Conservation (phyloP, 169 alveolate genomes). For the Cryptosporidium canis region DNA sequence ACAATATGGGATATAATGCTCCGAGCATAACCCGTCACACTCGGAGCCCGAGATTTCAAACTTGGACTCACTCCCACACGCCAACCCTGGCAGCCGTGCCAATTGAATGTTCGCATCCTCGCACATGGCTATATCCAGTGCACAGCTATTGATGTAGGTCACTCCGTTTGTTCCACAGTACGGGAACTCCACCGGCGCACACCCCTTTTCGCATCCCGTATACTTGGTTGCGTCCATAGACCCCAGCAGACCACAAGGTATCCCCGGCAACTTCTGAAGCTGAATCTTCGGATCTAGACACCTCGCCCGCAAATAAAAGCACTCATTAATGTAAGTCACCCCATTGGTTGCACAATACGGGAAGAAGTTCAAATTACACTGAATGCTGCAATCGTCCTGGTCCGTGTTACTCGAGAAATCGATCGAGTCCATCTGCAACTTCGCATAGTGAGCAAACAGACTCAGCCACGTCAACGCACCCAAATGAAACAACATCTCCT, state of each 20-base stretch:
- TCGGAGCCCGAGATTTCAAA: background rate
- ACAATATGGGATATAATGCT: conserved; percentile 67
- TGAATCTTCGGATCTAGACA: conserved; percentile 69
- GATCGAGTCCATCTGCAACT: conserved; percentile 60
- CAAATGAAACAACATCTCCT: conserved; percentile 46
- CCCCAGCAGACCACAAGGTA: conserved; percentile 61
- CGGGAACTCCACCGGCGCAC: conserved; percentile 69
- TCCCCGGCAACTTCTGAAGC: conserved; percentile 61
- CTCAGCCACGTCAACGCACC: conserved; percentile 65
- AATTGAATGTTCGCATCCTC: conserved; percentile 52
- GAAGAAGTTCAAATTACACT: conserved; percentile 52
- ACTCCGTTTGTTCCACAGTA: conserved; percentile 66
- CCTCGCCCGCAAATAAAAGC: conserved; percentile 49
- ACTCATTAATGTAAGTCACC: conserved; percentile 61
- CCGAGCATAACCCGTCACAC: conserved; percentile 61
- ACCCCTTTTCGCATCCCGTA: conserved; percentile 64
- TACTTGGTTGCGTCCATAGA: conserved; percentile 66
- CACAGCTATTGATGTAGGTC: conserved; percentile 51
- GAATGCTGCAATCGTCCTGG: conserved; percentile 48
- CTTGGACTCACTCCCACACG: conserved; percentile 62
- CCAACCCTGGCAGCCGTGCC: conserved; percentile 66
- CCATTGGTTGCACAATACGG: conserved; percentile 70
- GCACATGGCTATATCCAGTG: conserved; percentile 48
- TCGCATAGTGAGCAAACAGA: conserved; percentile 66
- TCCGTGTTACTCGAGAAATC: conserved; percentile 22